Conservation (phyloP, 2,329 filamentous ascomycete genomes). For the Penicillium griseofulvum region DNA sequence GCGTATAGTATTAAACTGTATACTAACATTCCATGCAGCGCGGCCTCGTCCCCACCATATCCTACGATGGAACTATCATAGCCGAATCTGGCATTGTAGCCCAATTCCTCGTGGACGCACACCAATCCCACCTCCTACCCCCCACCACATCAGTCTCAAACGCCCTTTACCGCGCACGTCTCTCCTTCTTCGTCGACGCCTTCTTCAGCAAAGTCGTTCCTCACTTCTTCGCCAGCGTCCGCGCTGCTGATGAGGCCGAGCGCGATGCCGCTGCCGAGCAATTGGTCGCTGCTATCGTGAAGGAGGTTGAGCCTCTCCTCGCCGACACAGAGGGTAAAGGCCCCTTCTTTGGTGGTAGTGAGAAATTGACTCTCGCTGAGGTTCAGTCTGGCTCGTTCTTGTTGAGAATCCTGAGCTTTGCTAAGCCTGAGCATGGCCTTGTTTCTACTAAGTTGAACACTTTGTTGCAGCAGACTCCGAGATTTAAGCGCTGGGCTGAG, state of each 20-base stretch:
- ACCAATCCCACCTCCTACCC: constrained; percentile 63
- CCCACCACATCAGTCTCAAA: constrained; percentile 55
- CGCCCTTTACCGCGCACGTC: constrained; percentile 63
- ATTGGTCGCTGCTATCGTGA: constrained; percentile 57
- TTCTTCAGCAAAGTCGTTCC: constrained; percentile 62
- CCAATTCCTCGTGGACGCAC: constrained; percentile 67
- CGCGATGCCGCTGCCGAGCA: constrained; percentile 50
- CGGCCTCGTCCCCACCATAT: constrained; percentile 70
- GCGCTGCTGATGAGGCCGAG: constrained; percentile 51
- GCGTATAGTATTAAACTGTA: background rate
- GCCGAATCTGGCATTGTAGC: constrained; percentile 69
- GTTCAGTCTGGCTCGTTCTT: constrained; percentile 66
- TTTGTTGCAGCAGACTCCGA: constrained; percentile 57
- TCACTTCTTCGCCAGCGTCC: constrained; percentile 48
- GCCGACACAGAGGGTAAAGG: constrained; percentile 42
- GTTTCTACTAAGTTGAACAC: constrained; percentile 50
- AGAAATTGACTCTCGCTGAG: constrained; percentile 70
- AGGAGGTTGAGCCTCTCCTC: constrained; percentile 73
- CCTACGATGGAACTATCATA: constrained; percentile 67
- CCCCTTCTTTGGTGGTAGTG: constrained; percentile 64
- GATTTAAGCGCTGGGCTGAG: constrained; percentile 66
- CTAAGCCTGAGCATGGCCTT: constrained; percentile 52
- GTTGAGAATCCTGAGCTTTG: constrained; percentile 56
- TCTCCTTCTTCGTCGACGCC: constrained; percentile 70
- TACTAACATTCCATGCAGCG: constrained; percentile 42